Base-by-base conservation (phyloP, 2,329 filamentous ascomycete genomes). In the Pseudogymnoascus sp. region DNA sequence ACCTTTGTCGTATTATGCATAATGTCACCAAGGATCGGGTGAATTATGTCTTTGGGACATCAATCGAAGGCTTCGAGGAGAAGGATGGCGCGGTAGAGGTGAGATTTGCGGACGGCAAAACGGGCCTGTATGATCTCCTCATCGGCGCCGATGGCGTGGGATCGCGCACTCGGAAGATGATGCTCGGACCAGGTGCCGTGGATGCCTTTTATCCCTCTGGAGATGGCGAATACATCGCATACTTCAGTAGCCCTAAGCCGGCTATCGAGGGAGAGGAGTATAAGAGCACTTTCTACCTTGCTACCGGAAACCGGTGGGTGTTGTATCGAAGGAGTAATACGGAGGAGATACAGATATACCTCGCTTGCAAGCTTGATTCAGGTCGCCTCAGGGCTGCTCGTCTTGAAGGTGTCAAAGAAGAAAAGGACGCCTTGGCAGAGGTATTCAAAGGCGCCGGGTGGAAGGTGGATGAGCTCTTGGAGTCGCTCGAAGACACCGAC, bases 91-190 rank as follows among this genome's bases (percentile, higher is more conserved):
- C 63, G 0, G 76, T 81, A 0, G 61, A 71, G 1, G 78, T 78
- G 0, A 62, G 62, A 1, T 75, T 85, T 60, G 72, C 72, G 1
- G 73, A 80, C 60, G 80, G 79, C 1, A 68, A 68, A 10, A 71
- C 66, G 0, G 73, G 74, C 4, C 67, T 65, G 0, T 85, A 75
- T 59, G 82, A 85, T 67, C 68, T 85, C 0, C 64, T 85, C 0
- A 76, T 85, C 33, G 81, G 78, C 2, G 81, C 82, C 4, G 83
- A 86, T 64, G 83, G 83, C 0, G 76, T 80, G 45, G 73, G 77
- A 4, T 85, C 82, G 0, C 76, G 74, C 31, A 78, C 78, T 2
- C 75, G 81, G 15, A 75, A 70, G 55, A 73, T 74, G 58, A 76
- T 80, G 65, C 65, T 79, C 0, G 67, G 58, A 39, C 58, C 62